Conservation (phyloP, 495 filamentous ascomycete species). For the Halenospora varia region DNA sequence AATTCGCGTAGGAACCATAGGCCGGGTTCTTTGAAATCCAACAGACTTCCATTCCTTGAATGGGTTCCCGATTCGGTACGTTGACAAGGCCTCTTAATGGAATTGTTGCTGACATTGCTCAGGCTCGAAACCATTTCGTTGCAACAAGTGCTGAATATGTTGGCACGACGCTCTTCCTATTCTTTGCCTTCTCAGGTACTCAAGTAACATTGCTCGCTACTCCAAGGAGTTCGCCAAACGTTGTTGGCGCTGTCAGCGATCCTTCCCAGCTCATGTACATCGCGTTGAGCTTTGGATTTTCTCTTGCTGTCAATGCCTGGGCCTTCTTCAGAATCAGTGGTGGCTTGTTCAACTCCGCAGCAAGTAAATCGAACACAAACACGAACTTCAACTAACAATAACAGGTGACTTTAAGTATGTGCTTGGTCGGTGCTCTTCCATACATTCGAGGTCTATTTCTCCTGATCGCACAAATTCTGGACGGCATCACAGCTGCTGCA, state of each 20-base stretch:
- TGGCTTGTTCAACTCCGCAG: conserved; percentile 63
- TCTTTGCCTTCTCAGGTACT: conserved; percentile 43
- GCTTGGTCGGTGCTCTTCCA: conserved; percentile 50
- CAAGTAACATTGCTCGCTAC: conserved; percentile 39
- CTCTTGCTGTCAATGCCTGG: conserved; percentile 60
- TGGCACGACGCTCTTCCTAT: conserved; percentile 50
- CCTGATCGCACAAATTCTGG: conserved; percentile 51
- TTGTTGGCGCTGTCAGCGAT: not conserved
- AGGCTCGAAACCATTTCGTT: conserved; percentile 18
- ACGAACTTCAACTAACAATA: conserved; percentile 39
- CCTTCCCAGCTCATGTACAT: conserved; percentile 58
- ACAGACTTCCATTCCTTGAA: conserved; percentile 13
- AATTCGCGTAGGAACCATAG: not conserved
- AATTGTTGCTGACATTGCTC: not conserved
- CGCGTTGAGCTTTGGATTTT: conserved; percentile 53
- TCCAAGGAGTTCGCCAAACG: conserved; percentile 21
- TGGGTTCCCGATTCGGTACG: conserved; percentile 10
- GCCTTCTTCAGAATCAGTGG: conserved; percentile 61
- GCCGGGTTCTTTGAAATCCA: conserved; percentile 14
- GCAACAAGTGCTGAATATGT: conserved; percentile 18
- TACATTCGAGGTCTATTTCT: conserved; percentile 44
- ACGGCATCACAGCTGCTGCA: conserved; percentile 51
- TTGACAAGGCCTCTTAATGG: not conserved
- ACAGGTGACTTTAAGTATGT: conserved; percentile 49
- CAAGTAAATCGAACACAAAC: no score